These are phyloP conservation scores for Mycosphaerella sp. DNA, from an alignment of 2,329 filamentous ascomycete species.

Conservation along the genomic window DNA sequence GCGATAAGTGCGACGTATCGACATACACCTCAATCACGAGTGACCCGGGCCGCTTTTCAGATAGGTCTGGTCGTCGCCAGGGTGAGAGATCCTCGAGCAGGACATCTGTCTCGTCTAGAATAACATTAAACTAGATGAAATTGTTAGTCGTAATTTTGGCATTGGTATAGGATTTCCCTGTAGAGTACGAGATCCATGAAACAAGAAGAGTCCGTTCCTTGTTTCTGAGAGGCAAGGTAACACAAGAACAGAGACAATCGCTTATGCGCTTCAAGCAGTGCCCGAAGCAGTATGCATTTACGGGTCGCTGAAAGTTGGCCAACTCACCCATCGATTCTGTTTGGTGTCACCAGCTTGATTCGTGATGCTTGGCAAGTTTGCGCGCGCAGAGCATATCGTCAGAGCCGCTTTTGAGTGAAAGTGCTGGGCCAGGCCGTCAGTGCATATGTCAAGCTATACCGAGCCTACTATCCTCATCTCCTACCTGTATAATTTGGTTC, in stretches of 20 bases:
- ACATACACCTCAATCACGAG: slow-evolving; percentile 88
- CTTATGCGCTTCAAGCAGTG: neutral
- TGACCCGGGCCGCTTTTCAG: slow-evolving; percentile 70
- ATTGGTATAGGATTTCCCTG: slow-evolving; percentile 1
- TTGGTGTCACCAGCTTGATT: slow-evolving; percentile 56
- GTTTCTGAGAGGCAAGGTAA: neutral
- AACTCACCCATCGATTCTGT: slow-evolving; percentile 79
- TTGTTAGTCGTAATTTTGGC: neutral
- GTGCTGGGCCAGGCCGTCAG: slow-evolving; percentile 54
- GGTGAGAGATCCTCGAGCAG: slow-evolving; percentile 72
- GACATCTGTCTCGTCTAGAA: slow-evolving; percentile 85
- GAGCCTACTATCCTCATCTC: slow-evolving; percentile 18
- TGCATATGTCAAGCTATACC: slow-evolving; percentile 1
- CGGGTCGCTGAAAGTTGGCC: neutral
- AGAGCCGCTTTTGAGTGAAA: slow-evolving; percentile 85
- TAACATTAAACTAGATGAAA: slow-evolving; percentile 73
- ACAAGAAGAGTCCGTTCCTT: neutral
- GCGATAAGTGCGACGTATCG: slow-evolving; percentile 57
- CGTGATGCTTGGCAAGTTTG: slow-evolving; percentile 57
- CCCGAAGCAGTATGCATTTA: neutral
- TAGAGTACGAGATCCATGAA: neutral
- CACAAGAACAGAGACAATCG: neutral
- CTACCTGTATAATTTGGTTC: slow-evolving; percentile 88
- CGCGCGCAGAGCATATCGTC: slow-evolving; percentile 73
- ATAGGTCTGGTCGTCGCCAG: slow-evolving; percentile 75